Percentiles rank a stretch among this genome's conserved stretches.
Evolutionary conservation across 768 basidiomycete species (phyloP).

Genomic region (Rhodocollybia butyracea): DNA sequence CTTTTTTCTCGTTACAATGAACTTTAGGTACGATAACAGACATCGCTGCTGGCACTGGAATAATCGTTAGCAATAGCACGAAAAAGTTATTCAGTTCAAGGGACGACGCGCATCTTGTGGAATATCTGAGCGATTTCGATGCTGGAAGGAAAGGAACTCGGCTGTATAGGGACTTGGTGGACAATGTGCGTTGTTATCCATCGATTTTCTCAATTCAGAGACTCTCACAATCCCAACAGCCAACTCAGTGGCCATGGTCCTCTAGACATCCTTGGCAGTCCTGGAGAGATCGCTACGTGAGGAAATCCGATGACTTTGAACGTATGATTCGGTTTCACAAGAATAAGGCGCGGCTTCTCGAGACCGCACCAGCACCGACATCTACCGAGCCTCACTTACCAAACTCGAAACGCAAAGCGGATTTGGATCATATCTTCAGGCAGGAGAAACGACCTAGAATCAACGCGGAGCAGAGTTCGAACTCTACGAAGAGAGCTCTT

Average conservation of each 20-base stretch:
- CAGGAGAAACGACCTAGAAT: no score
- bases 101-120: conserved; percentile 1
- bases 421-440: no score
- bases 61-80: no score
- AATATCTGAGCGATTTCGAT: background rate
- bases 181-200: background rate
- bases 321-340: background rate
- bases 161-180: background rate
- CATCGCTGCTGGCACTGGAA: no score
- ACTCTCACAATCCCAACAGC: background rate
- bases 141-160: background rate
- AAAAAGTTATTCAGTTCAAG: background rate
- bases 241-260: background rate
- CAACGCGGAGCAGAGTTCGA: no score
- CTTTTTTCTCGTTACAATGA: no score
- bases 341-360: no score
- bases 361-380: no score
- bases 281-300: background rate
- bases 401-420: no score
- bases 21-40: no score
- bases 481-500: no score
- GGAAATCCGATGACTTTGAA: background rate
- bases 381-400: no score
- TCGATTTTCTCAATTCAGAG: background rate
- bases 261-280: background rate